phyloP scores from a whole-genome alignment of 129 eudicot species.

The Lonicera japonica region DNA sequence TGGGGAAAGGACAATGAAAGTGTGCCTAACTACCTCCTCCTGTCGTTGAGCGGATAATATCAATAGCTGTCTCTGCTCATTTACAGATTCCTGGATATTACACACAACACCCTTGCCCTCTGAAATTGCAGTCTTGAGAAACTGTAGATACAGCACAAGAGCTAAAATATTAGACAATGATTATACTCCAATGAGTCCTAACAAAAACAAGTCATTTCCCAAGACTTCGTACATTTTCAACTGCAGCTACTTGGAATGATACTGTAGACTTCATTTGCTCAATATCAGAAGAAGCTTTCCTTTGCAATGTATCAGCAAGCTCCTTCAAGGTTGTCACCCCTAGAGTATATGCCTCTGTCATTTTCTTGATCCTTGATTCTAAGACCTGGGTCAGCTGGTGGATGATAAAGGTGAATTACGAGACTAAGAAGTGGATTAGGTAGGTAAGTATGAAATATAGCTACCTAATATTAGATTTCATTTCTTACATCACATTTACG shows the following conservation, averaged over 20 bases:
- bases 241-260: conserved; percentile 41
- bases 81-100: conserved; percentile 54
- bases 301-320: conserved; percentile 44
- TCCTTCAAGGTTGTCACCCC: conserved; percentile 46
- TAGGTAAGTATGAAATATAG: conserved; percentile 3
- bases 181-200: neutral
- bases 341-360: conserved; percentile 46
- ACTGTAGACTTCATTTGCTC: conserved; percentile 45
- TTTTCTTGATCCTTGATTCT: conserved; percentile 62
- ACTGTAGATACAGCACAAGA: conserved; percentile 35
- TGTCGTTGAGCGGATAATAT: conserved; percentile 69
- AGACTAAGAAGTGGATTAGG: neutral
- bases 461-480: conserved; percentile 2
- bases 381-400: conserved; percentile 48
- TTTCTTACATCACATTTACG: conserved; percentile 63
- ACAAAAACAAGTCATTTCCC: neutral
- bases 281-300: conserved; percentile 48
- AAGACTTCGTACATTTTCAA: conserved; percentile 54
- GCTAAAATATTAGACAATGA: conserved; percentile 12
- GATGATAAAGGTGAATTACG: conserved; percentile 16
- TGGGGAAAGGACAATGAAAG: neutral
- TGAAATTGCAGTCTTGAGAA: conserved; percentile 38
- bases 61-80: conserved; percentile 53
- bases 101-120: conserved; percentile 57
- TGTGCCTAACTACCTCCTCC: conserved; percentile 47